A percentile compares a stretch with the other conserved stretches of the same genome.
Conservation (phyloP, 768 basidiomycete species). For the Collybia sordida region DNA sequence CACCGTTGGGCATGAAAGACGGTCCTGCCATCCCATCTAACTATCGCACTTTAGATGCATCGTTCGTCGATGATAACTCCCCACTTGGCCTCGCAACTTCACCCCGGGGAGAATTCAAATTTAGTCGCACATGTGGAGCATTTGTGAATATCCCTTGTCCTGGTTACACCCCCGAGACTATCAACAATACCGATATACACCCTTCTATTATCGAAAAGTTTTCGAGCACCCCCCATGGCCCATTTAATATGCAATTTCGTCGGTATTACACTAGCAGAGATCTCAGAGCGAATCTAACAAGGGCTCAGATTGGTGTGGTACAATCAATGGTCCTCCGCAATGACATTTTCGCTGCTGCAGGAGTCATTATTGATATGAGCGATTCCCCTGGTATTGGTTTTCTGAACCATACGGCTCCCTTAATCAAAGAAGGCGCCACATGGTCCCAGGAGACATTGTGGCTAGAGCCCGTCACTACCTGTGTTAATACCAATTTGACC, state of each 20-base stretch:
- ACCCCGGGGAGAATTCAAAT: conserved; percentile 2
- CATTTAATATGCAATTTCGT: conserved; percentile 20
- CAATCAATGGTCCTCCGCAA: conserved; percentile 18
- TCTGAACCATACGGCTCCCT: conserved; percentile 15
- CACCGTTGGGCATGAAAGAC: conserved; percentile 17
- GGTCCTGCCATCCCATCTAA: conserved; percentile 10
- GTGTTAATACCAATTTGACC: conserved; percentile 21
- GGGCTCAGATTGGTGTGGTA: conserved; percentile 4
- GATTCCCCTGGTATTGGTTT: conserved; percentile 17
- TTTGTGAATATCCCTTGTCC: conserved; percentile 12
- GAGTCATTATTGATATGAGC: conserved; percentile 17
- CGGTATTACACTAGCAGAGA: conserved; percentile 15
- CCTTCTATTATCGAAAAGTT: conserved; percentile 12
- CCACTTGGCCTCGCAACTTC: conserved; percentile 7
- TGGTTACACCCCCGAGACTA: conserved; percentile 7
- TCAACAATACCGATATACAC: conserved; percentile 14
- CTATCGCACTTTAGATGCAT: conserved; percentile 1
- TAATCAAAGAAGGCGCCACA: conserved; percentile 3
- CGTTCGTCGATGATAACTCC: conserved; percentile 16
- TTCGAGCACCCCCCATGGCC: conserved; percentile 17
- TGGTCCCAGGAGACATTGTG: conserved; percentile 23
- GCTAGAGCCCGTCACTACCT: conserved; percentile 20
- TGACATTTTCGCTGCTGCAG: conserved; percentile 16
- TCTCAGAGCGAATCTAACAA: conserved; percentile 1
- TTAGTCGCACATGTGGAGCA: conserved; percentile 17